Evolutionary conservation across 768 basidiomycete species (phyloP).

Genomic region (Suillus discolor): DNA sequence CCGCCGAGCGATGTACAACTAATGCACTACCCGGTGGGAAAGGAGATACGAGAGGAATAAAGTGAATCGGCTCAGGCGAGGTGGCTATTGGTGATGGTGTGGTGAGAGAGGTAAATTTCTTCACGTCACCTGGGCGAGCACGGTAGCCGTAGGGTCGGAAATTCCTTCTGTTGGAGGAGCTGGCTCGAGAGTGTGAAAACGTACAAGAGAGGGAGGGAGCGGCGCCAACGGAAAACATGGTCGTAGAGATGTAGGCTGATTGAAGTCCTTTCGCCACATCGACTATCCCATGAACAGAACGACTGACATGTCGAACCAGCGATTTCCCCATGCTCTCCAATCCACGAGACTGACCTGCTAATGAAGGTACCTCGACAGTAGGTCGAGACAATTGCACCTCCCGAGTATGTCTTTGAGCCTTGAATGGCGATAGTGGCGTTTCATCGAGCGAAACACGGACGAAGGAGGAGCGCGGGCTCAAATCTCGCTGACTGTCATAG

Average conservation of each 20-base stretch:
- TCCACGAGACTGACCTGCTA: neutral
- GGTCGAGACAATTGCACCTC: neutral
- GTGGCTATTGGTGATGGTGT: slow-evolving; percentile 13
- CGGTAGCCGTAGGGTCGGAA: slow-evolving; percentile 44
- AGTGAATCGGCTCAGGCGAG: slow-evolving; percentile 34
- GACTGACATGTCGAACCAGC: slow-evolving; percentile 32
- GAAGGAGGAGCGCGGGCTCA: slow-evolving; percentile 37
- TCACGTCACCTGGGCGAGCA: slow-evolving; percentile 44
- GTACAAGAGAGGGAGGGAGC: slow-evolving; percentile 24
- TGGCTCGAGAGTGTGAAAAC: slow-evolving; percentile 19
- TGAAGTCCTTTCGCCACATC: slow-evolving; percentile 60
- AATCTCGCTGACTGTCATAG: slow-evolving; percentile 33
- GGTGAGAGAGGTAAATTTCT: slow-evolving; percentile 37
- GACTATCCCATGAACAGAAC: slow-evolving; percentile 45
- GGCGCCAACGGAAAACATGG: slow-evolving; percentile 46
- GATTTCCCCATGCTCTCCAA: slow-evolving; percentile 14
- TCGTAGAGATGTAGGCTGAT: slow-evolving; percentile 55
- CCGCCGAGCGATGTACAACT: slow-evolving; percentile 29
- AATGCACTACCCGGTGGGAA: slow-evolving; percentile 33
- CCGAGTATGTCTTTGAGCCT: slow-evolving; percentile 3
- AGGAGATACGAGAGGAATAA: slow-evolving; percentile 43
- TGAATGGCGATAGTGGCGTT: slow-evolving; percentile 34
- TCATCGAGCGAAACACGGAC: slow-evolving; percentile 40
- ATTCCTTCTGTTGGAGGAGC: slow-evolving; percentile 17
- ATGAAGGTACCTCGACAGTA: neutral